Base-by-base conservation (phyloP, 1,284 basidiomycete genomes). In the Porogramme epimiltina region DNA sequence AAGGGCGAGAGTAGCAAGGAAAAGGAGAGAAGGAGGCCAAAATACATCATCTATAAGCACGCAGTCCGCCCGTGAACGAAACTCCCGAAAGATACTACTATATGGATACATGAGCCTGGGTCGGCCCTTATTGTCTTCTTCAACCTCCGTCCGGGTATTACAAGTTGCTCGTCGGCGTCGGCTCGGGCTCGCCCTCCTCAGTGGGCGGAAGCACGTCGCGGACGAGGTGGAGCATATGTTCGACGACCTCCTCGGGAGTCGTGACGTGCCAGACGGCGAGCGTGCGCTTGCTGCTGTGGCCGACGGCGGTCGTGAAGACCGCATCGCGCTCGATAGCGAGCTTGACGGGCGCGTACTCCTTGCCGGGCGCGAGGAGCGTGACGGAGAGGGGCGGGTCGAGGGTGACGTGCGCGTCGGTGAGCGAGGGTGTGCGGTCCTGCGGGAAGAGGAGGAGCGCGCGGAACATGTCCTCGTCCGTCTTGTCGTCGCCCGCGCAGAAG, bases 381-480 rank as follows among this genome's bases (percentile, higher is more conserved):
- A 93, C 81, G 3, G 86, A 85, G 18, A 94, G 73, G 6, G 91
- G 92, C 0, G 91, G 80, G 28, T 85, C 78, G 75, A 95, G 80
- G n/a, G 42, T 40, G 26, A 52, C 31, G 51, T 25, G 45, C 26
- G 16, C 34, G 36, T 5, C n/a, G 31, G 19, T 25, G 11, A 67
- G 71, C n/a, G 78, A 76, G 49, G 74, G 77, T 51, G 62, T 71
- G 51, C 62, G 64, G 45, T 74, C 72, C n/a, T 77, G 60, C 38
- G 79, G 71, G 74, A 86, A 84, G 60, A 88, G 80, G 51, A 83
- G 80, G 1, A 96, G 78, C 0, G 93, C 82, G 59, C 93, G 86
- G 87, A 96, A 96, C 93, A 96, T 96, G 75, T 97, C 94, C 73
- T 95, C 93, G 74, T 96, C 93, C 42, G 93, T 95, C 91, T 98